Base-by-base conservation (phyloP, 345 rosid species). In the Atalantia buxifolia region DNA sequence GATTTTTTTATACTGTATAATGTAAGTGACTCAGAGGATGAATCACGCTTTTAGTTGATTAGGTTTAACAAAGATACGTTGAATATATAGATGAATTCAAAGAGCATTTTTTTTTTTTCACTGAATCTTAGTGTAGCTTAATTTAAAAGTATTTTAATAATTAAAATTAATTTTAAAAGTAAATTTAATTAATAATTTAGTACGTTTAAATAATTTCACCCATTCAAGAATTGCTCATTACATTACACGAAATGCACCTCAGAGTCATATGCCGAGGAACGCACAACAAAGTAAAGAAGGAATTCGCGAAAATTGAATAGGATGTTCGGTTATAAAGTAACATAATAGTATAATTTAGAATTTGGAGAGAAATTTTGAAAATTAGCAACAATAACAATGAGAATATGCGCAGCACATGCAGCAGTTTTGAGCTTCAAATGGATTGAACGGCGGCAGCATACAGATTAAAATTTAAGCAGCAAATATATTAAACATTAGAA, bases 111-210 rank as follows among this genome's bases (percentile, higher is more conserved):
- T 0, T 0, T 36, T 36, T 42, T 42, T 42, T 7, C 1, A 7
- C 16, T 42, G 9, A 10, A 42, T 10, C 0, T 42, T 42, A 42
- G 4, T 10, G 4, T 42, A 10, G 10, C 12, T 42, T 10, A 42
- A 42, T 42, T 42, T 40, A 42, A 2, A 12, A 0, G 0, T 2
- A 42, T 42, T 42, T 42, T 45, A 45, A 3, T 13, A 4, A 13
- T 45, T 45, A 45, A 45, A 45, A 45, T 42, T 12, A 13, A 3
- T 12, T 45, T 13, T 14, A 45, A 45, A 45, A 0, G 0, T 45
- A 0, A 12, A 0, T 45, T 45, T 13, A 45, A 9, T 10, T 0
- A 42, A 13, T 3, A 45, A 0, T 45, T 45, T 45, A 0, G 1
- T 45, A 0, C 1, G 1, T 45, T 45, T 0, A 45, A 45, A 13